These are phyloP conservation scores for Botrytis fragariae DNA, from an alignment of 2,329 filamentous ascomycete genomes.

Conservation along the genomic window DNA sequence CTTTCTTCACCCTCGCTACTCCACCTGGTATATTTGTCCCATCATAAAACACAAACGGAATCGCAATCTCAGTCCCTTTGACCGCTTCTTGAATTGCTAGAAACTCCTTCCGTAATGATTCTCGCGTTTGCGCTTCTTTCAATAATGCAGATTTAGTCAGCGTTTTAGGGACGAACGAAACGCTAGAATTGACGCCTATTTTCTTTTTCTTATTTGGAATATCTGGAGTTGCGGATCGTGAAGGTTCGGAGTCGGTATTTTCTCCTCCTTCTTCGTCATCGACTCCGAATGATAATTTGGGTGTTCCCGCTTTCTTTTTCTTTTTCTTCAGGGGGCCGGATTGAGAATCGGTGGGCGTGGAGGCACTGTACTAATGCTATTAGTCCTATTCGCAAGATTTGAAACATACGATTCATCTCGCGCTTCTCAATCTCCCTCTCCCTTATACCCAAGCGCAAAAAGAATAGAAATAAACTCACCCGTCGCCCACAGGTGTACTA, in stretches of 20 bases:
- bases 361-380: constrained; percentile 39
- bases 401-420: neutral
- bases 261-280: constrained; percentile 46
- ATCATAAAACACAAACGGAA: constrained; percentile 97
- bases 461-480: constrained; percentile 47
- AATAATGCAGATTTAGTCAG: constrained; percentile 74
- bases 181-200: constrained; percentile 60
- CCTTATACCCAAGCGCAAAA: constrained; percentile 18
- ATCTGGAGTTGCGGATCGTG: constrained; percentile 37
- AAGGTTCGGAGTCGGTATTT: constrained; percentile 39
- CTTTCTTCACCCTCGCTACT: constrained; percentile 83
- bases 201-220: constrained; percentile 42
- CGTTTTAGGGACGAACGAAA: constrained; percentile 67
- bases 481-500: constrained; percentile 45
- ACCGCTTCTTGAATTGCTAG: constrained; percentile 78
- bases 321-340: constrained; percentile 39
- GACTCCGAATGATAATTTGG: constrained; percentile 62
- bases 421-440: neutral
- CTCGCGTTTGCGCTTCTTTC: constrained; percentile 74
- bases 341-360: constrained; percentile 43
- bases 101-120: constrained; percentile 75
- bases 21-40: constrained; percentile 87
- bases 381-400: constrained; percentile 25
- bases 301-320: constrained; percentile 48
- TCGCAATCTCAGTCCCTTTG: constrained; percentile 82